Conservation (phyloP, 257 asterid species). For the Coffea canephora region DNA sequence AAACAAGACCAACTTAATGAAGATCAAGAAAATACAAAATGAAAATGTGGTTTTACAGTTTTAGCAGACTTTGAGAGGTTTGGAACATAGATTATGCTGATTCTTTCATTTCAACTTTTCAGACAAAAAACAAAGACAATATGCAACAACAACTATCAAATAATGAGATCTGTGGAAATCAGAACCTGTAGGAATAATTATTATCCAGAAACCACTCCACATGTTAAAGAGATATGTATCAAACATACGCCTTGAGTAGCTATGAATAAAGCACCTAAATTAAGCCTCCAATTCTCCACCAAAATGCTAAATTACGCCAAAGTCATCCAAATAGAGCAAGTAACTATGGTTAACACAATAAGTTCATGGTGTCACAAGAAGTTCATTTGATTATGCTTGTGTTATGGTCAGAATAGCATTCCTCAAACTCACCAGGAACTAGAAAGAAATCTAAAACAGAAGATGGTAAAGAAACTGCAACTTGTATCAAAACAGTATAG, state of each 20-base stretch:
- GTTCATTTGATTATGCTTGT: not conserved
- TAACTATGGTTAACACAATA: too few species aligned
- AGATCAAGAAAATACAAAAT: too few species aligned
- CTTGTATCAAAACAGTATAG: not conserved
- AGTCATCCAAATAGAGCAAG: not conserved
- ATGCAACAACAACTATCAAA: not conserved
- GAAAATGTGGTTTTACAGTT: not conserved
- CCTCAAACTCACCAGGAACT: not conserved
- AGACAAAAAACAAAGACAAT: not conserved
- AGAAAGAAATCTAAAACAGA: not conserved
- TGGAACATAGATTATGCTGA: not conserved
- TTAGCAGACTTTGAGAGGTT: not conserved
- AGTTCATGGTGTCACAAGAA: not conserved
- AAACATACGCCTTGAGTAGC: not conserved
- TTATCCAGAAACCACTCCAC: not conserved
- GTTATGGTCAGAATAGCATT: not conserved
- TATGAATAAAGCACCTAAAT: not conserved
- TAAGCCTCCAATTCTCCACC: not conserved
- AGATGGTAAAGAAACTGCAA: not conserved
- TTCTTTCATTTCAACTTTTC: not conserved
- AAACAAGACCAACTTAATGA: not conserved
- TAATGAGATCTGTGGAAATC: not conserved
- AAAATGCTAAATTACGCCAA: not conserved
- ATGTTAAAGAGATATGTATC: not conserved
- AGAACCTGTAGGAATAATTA: not conserved